Evolutionary conservation across 1,284 basidiomycete species (phyloP), one percentile per base, ranked within the genome.

Genomic region (Austropuccinia psidii): DNA sequence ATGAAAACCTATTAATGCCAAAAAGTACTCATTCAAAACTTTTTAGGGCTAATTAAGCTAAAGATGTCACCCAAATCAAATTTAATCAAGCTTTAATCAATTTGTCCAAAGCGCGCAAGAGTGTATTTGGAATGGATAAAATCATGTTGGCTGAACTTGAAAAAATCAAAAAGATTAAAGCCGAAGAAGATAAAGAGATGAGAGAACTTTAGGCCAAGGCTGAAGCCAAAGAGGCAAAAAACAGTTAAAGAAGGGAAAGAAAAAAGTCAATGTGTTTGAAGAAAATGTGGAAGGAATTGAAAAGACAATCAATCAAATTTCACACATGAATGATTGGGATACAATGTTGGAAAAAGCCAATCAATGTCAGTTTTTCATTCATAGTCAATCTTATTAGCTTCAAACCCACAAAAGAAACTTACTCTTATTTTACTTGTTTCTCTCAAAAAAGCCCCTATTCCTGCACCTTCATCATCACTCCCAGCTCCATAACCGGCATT

Each of bases 81-180:
- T 73, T 73, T 39, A 62, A 29, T 54, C 58, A 62, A 39, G 69
- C 69, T 9, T 39, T 73, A 21, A 45, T 62, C 29, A 27, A 50
- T 37, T 73, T 58, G 50, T 61, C 69, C 31, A 58, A 60, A 62
- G 69, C 69, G 8, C 57, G 69, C 33, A 47, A 73, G 33, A 62
- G 45, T 37, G 69, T 73, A 21, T 73, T 73, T 62, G 69, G 69
- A 41, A 73, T 54, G 58, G 69, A 73, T n/a, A 49, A 37, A 39
- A 50, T 73, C 45, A 73, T 73, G 69, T 33, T 39, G n/a, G 47
- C 47, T 24, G 69, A 73, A 52, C 49, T 73, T 21, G 58, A 62
- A 50, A 73, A 73, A 60, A 31, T 73, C 21, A 73, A 73, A 49
- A 49, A 31, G 39, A 73, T 73, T 35, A 73, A 73, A 35, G 69